These are phyloP conservation scores for Astragalus glycyphyllos DNA, from an alignment of 306 rosid genomes.

Conservation along the genomic window DNA sequence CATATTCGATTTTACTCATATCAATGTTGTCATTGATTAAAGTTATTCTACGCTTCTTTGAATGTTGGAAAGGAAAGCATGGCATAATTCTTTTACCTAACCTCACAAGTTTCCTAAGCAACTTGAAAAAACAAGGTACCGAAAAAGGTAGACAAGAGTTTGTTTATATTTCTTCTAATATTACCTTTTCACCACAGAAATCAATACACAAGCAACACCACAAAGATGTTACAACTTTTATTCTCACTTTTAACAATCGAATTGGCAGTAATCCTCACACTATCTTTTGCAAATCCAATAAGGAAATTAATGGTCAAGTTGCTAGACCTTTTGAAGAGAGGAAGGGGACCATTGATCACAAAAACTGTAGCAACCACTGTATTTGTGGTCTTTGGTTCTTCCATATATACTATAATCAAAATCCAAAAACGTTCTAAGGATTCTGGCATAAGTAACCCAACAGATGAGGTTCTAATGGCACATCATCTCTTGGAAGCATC, in stretches of 20 bases:
- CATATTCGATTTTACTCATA: constrained; percentile 18
- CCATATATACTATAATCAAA: constrained; percentile 42
- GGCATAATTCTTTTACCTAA: constrained; percentile 49
- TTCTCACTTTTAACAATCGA: constrained; percentile 49
- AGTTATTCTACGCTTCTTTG: constrained; percentile 38
- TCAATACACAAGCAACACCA: not conserved
- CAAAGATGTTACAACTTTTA: constrained; percentile 59
- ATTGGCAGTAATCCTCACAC: constrained; percentile 50
- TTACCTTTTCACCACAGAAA: constrained; percentile 29
- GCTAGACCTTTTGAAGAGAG: constrained; percentile 62
- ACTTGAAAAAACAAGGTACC: constrained; percentile 10
- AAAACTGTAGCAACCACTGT: constrained; percentile 68
- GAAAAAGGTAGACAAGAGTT: not conserved
- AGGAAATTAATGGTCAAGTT: constrained; percentile 51
- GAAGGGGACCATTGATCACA: constrained; percentile 57
- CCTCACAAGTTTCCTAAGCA: constrained; percentile 27
- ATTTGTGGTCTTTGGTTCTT: constrained; percentile 55
- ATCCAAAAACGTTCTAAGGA: constrained; percentile 53
- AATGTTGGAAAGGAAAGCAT: constrained; percentile 35
- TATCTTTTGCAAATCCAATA: constrained; percentile 61
- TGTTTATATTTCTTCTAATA: not conserved
- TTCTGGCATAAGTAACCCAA: constrained; percentile 56
- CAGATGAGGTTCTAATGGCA: constrained; percentile 65
- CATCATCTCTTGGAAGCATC: constrained; percentile 59
- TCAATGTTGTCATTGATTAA: constrained; percentile 26